These are phyloP conservation scores for Oleoguttula mirabilis DNA, from an alignment of 495 filamentous ascomycete genomes.

Conservation along the genomic window DNA sequence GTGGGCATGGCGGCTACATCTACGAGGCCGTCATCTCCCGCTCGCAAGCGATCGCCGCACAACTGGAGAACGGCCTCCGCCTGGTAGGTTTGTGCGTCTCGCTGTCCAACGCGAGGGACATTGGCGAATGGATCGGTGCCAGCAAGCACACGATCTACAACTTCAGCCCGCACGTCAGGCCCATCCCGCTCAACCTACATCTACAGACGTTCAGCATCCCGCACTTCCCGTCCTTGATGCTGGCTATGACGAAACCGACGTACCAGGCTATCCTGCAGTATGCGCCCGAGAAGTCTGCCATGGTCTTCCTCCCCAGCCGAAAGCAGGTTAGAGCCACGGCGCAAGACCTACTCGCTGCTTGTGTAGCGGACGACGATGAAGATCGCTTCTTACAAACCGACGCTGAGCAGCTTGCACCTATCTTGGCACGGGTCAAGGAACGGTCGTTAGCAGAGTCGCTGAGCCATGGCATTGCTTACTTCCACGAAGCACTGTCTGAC, in stretches of 20 bases:
- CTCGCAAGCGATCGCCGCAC: constrained; percentile 91
- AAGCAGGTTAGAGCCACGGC: constrained; percentile 86
- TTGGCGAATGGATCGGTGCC: constrained; percentile 98
- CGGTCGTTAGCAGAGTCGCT: constrained; percentile 76
- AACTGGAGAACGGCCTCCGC: constrained; percentile 72
- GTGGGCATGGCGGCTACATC: constrained; percentile 74
- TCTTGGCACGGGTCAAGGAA: constrained; percentile 73
- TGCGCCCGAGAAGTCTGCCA: constrained; percentile 74
- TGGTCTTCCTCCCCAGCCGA: constrained; percentile 83
- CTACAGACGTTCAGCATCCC: constrained; percentile 93
- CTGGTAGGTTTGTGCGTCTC: constrained; percentile 88
- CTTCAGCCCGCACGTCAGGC: constrained; percentile 84
- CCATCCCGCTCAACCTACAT: constrained; percentile 81
- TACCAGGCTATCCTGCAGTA: constrained; percentile 76
- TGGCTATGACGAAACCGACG: constrained; percentile 91
- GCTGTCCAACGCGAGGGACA: constrained; percentile 80
- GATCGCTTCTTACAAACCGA: constrained; percentile 83
- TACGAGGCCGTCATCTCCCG: constrained; percentile 95
- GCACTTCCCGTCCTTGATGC: constrained; percentile 94
- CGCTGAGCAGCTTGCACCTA: constrained; percentile 63
- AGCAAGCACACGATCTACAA: constrained; percentile 97
- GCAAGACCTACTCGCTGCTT: constrained; percentile 75
- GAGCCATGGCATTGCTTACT: constrained; percentile 95
- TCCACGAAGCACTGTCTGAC: constrained; percentile 78
- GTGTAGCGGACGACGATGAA: constrained; percentile 78